These are phyloP conservation scores for Rasamsonia emersonii DNA, from an alignment of 2,329 filamentous ascomycete genomes.

Conservation along the genomic window DNA sequence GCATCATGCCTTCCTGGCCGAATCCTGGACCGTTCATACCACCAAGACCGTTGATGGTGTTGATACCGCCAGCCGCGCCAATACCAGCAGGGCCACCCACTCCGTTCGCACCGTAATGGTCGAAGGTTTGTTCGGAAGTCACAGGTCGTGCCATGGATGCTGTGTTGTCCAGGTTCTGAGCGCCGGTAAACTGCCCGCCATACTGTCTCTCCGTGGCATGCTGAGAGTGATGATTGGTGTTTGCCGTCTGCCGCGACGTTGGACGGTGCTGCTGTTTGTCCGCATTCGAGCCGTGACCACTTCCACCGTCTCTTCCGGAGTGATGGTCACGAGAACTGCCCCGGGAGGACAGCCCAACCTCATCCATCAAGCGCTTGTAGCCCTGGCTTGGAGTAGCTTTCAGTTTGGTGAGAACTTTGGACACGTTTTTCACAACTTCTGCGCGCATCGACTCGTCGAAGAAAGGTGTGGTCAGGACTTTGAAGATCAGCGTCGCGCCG, in stretches of 20 bases:
- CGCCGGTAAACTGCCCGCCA: constrained; percentile 25
- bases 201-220: constrained; percentile 35
- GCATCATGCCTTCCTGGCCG: constrained; percentile 30
- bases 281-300: constrained; percentile 22
- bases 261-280: constrained; percentile 38
- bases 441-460: constrained; percentile 84
- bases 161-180: constrained; percentile 26
- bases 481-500: constrained; percentile 94
- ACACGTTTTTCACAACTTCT: constrained; percentile 86
- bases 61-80: constrained; percentile 13
- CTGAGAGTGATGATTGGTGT: constrained; percentile 27
- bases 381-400: constrained; percentile 92
- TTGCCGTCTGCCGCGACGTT: constrained; percentile 32
- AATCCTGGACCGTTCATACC: constrained; percentile 25
- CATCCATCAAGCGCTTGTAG: constrained; percentile 98
- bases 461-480: constrained; percentile 94
- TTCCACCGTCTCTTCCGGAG: constrained; percentile 27
- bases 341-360: constrained; percentile 71
- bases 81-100: constrained; percentile 18
- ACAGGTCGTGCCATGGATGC: constrained; percentile 19
- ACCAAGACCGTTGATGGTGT: constrained; percentile 20
- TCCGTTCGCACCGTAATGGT: constrained; percentile 29
- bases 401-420: constrained; percentile 76
- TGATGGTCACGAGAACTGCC: constrained; percentile 31
- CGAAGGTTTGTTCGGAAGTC: constrained; percentile 31